Base-by-base conservation (phyloP, 2,329 filamentous ascomycete species). In the Pseudohalonectria lignicola region DNA sequence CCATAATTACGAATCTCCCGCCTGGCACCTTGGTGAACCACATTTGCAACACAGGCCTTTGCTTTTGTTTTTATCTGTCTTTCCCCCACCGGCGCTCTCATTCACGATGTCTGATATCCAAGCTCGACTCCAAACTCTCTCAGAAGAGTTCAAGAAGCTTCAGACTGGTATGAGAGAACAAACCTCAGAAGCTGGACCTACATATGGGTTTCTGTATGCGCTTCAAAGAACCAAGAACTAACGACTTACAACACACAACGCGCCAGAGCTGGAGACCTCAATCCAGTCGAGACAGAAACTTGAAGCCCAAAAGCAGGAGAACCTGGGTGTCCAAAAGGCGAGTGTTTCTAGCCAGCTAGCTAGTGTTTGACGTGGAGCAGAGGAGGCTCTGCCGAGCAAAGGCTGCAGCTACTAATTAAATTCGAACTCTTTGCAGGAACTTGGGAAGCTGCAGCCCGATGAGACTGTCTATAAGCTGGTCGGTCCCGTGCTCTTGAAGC, bases 381-480 rank as follows among this genome's bases (percentile, higher is more conserved):
- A n/a, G 15, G 13, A n/a, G 16, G 21, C 11, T 4, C n/a, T 11
- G 9, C 4, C 17, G 21, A 30, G 4, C 16, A 10, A 11, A 16
- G 21, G n/a, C 21, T 7, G 21, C 13, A 18, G 16, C 31, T 29
- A 30, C 25, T 13, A 6, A 29, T 10, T 15, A 26, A 18, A 12
- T 31, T 2, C 15, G 6, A 37, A 8, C 2, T 8, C 1, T 20
- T 13, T 13, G 25, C 46, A 92, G 80, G 90, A 96, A 60, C 96
- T 96, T 58, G 70, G 76, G 30, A 71, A 73, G 39, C 69, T 96
- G 42, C 75, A 79, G 50, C 81, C 88, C 28, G 82, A 82, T 49
- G 83, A 93, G 53, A 86, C 79, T 46, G 94, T 98, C 59, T 98
- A 94, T 75, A 98, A 96, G 63, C 76, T 95, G 31, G 79, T 94